Base-by-base conservation (phyloP, 768 basidiomycete genomes). In the Exsudoporus frostii region DNA sequence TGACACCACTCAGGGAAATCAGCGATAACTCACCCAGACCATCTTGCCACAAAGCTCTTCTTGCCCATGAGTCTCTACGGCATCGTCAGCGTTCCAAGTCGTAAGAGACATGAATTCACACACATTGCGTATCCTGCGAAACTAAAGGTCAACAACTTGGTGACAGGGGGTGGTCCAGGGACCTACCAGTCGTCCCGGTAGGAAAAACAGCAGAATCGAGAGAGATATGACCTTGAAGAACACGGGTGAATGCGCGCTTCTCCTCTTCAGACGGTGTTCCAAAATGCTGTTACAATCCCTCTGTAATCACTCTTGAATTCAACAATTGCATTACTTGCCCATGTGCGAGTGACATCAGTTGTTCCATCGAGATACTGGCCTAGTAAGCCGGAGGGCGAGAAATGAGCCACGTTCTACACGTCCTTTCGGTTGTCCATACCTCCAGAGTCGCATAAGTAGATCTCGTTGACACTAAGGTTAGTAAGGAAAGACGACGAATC, bases 331-430 rank as follows among this genome's bases (percentile, higher is more conserved):
- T 24, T 33, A 47, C 80, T 61, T 63, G 88, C 90, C 85, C 84
- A 87, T 55, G 92, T 97, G 39, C 95, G 77, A 1, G 94, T 96
- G 15, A 90, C 89, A 65, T 99, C 96, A 1, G 97, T 99, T 0
- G 96, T 98, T 10, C 96, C 96, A 60, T 98, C 96, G 32, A 82
- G 68, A 72, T 86, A 96, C 71, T 97, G 94, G 2, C 80, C 87
- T 88, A 55, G 17, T 1, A 45, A 25, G 5, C 8, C 7, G 4
- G 7, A 22, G 19, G 14, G 32, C 1, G 1, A 43, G 36, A n/a
- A 41, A 38, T 57, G 11, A 41, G 39, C 7, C 1, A 4, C n/a
- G 32, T 24, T 41, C 20, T 7, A 25, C 20, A 46, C 4, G 20
- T 6, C 29, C 9, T n/a, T 45, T 24, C 24, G 37, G 14, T 13